Conservation (phyloP, 2,329 filamentous ascomycete species). For the Ophiobolus disseminans region DNA sequence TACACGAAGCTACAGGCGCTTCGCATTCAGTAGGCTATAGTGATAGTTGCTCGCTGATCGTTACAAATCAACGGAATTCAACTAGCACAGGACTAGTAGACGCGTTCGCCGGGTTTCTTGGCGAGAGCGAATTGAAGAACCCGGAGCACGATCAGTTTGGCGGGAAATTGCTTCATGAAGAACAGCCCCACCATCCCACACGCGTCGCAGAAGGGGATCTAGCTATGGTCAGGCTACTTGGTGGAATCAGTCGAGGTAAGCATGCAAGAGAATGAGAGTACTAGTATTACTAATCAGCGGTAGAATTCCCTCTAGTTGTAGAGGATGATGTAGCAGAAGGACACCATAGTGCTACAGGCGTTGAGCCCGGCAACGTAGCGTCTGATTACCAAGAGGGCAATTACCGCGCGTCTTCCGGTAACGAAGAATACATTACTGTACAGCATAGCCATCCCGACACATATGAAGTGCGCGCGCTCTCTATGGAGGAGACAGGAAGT, state of each 20-base stretch:
- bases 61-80: conserved; percentile 19
- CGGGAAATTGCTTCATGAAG: conserved; percentile 10
- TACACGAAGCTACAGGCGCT: conserved; percentile 10
- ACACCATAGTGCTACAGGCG: conserved; percentile 6
- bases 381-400: background rate
- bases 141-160: conserved; percentile 11
- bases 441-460: background rate
- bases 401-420: background rate
- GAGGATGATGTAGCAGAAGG: conserved; percentile 11
- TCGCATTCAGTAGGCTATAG: conserved; percentile 12
- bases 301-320: conserved; percentile 10
- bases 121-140: conserved; percentile 4
- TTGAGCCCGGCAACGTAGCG: conserved; percentile 13
- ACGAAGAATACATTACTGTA: background rate
- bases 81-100: conserved; percentile 16
- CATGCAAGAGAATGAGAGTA: conserved; percentile 9
- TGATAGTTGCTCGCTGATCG: conserved; percentile 12
- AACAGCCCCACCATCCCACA: conserved; percentile 5
- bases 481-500: background rate
- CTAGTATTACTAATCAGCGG: conserved; percentile 1
- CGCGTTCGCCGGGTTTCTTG: background rate
- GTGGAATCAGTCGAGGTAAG: conserved; percentile 13
- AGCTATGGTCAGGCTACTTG: conserved; percentile 6
- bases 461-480: background rate
- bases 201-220: conserved; percentile 6